A percentile compares a stretch with the other conserved stretches of the same genome.
Conservation (phyloP, 805 yeast genomes). For the Saturnispora kantuleensis region DNA sequence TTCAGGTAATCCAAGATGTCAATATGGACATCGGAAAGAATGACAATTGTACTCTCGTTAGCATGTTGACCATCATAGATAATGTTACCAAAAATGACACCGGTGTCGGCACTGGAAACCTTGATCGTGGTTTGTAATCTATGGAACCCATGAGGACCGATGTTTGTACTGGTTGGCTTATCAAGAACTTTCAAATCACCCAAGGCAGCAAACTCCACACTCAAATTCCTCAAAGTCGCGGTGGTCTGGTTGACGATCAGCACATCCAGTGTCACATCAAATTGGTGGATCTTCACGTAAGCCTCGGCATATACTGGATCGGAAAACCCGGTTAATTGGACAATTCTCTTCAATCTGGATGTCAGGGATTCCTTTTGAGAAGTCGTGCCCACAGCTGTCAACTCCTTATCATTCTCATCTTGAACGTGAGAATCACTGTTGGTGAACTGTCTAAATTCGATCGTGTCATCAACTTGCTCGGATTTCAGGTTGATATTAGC, state of each 20-base stretch:
- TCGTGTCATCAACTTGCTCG: slow-evolving; percentile 68
- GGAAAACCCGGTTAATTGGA: slow-evolving; percentile 94
- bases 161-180: slow-evolving; percentile 77
- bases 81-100: slow-evolving; percentile 95
- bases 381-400: slow-evolving; percentile 43
- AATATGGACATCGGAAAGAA: slow-evolving; percentile 87
- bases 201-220: slow-evolving; percentile 90
- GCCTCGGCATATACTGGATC: slow-evolving; percentile 99
- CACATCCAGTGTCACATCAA: slow-evolving; percentile 90
- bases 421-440: slow-evolving; percentile 29
- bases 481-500: slow-evolving; percentile 52
- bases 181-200: slow-evolving; percentile 95
- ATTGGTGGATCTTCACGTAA: slow-evolving; percentile 90
- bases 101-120: slow-evolving; percentile 96
- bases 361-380: slow-evolving; percentile 49
- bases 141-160: slow-evolving; percentile 97
- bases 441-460: slow-evolving; percentile 70
- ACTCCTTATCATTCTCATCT: slow-evolving; percentile 49
- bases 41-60: slow-evolving; percentile 79
- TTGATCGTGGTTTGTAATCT: slow-evolving; percentile 80
- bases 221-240: slow-evolving; percentile 78
- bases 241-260: slow-evolving; percentile 90
- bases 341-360: slow-evolving; percentile 78
- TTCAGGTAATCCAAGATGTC: slow-evolving; percentile 96
- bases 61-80: slow-evolving; percentile 95